Base-by-base conservation (phyloP, 768 basidiomycete species). In the Calocybe cyanea region DNA sequence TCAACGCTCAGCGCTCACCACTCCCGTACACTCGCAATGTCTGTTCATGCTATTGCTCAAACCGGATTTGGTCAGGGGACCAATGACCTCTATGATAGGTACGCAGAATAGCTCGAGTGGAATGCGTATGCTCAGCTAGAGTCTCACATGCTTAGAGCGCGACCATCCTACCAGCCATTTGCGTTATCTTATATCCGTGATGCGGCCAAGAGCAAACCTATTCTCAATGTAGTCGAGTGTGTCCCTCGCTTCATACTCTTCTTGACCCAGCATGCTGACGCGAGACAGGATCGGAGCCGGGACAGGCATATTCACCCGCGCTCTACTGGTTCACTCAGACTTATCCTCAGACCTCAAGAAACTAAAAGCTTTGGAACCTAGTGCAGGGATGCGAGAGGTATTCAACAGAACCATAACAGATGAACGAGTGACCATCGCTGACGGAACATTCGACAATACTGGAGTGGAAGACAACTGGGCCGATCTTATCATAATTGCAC, bases 271-370 rank as follows among this genome's bases (percentile, higher is more conserved):
- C 41, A 11, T 24, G 20, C 34, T 21, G n/a, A 15, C 25, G n/a
- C 44, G 52, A 36, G 28, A 45, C 52, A 92, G 88, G 58, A 76
- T 90, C 24, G 92, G 91, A 9, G 69, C 85, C 4, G 92, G 92
- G 19, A 93, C 91, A 1, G 92, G 92, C 11, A 81, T 96, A 44
- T 95, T 93, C 63, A 90, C 92, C 9, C 80, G 90, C 8, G 84
- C 90, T 2, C 63, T 95, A 18, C 69, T 94, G 32, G 75, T 78
- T 5, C 76, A 88, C 61, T 69, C 72, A 14, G 74, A 71, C 31
- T 83, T 77, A 77, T 55, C 75, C 14, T 58, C 63, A 34, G 61
- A 58, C 46, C 69, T 92, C 38, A 68, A 67, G 21, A 63, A 72
- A 37, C 61, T 94, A 14, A 71, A 72, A 41, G 89, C 87, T 3